Evolutionary conservation across 2,329 filamentous ascomycete species (phyloP).

Genomic region (Nigrospora osmanthi): DNA sequence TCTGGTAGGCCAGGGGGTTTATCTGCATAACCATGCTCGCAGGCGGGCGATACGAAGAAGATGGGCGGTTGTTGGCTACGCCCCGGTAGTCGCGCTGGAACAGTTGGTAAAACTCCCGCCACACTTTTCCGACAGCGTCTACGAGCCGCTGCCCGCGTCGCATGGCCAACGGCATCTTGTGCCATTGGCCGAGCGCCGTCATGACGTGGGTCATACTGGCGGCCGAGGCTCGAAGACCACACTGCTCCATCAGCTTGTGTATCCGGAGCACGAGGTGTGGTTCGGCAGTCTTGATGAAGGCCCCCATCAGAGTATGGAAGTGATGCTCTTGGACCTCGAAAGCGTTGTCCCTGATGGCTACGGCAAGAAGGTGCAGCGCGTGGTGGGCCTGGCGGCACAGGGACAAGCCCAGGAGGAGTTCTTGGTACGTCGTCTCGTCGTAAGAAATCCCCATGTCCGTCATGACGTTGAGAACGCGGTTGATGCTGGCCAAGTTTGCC

Average conservation of each 20-base stretch:
- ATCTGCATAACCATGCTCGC: background rate
- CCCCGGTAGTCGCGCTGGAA: background rate
- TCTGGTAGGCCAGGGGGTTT: constrained; percentile 17
- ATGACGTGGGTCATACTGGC: constrained; percentile 33
- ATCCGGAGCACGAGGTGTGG: constrained; percentile 32
- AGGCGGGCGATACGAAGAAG: background rate
- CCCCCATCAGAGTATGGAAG: constrained; percentile 45
- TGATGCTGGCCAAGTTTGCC: constrained; percentile 42
- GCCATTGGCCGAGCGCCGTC: constrained; percentile 29
- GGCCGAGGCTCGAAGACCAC: constrained; percentile 33
- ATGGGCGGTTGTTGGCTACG: background rate
- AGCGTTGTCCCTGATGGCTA: constrained; percentile 31
- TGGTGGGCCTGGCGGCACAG: constrained; percentile 40
- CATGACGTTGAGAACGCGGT: constrained; percentile 42
- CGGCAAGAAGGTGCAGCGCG: constrained; percentile 39
- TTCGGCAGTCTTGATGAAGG: constrained; percentile 38
- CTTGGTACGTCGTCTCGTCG: constrained; percentile 40
- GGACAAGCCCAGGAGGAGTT: constrained; percentile 40
- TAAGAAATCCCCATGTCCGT: constrained; percentile 35
- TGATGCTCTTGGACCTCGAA: constrained; percentile 40
- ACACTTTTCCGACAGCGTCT: background rate
- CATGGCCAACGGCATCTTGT: constrained; percentile 13
- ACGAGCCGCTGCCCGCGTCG: background rate
- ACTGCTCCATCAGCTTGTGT: constrained; percentile 32
- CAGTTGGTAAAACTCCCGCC: constrained; percentile 1